Percentiles rank a stretch among this genome's conserved stretches.
Conservation (phyloP, 2,329 filamentous ascomycete species). For the Fusarium subtropicale region DNA sequence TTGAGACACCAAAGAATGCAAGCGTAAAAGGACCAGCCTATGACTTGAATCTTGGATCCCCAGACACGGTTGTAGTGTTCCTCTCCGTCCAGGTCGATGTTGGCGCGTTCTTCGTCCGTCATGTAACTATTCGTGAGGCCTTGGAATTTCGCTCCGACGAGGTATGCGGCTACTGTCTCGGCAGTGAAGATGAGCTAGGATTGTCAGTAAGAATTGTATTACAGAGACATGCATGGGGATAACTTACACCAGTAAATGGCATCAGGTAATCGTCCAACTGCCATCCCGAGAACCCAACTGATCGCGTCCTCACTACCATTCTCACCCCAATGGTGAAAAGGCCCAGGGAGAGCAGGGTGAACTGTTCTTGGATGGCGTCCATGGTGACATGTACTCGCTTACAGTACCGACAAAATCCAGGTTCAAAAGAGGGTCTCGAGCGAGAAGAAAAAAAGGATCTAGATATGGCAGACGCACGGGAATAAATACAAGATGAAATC, state of each 20-base stretch:
- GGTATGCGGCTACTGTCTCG: slow-evolving; percentile 38
- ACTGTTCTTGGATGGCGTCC: slow-evolving; percentile 39
- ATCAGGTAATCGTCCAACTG: slow-evolving; percentile 41
- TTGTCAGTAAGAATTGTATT: background rate
- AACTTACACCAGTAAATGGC: slow-evolving; percentile 40
- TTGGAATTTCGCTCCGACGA: slow-evolving; percentile 39
- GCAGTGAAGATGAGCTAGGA: slow-evolving; percentile 36
- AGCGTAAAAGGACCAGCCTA: slow-evolving; percentile 50
- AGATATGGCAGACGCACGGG: background rate
- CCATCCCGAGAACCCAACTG: slow-evolving; percentile 31
- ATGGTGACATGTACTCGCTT: slow-evolving; percentile 4
- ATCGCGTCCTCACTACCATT: slow-evolving; percentile 31
- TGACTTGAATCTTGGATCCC: slow-evolving; percentile 50
- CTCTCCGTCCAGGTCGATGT: slow-evolving; percentile 16
- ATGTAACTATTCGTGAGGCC: slow-evolving; percentile 43
- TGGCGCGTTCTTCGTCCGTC: slow-evolving; percentile 30
- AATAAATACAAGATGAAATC: background rate
- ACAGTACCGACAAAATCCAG: background rate
- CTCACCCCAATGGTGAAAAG: slow-evolving; percentile 33
- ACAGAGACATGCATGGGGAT: fast-evolving
- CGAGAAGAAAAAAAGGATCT: background rate
- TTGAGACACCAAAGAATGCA: slow-evolving; percentile 50
- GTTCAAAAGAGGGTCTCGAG: background rate
- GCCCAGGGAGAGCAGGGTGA: slow-evolving; percentile 37
- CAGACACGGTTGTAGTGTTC: slow-evolving; percentile 43